Conservation (phyloP, 2,329 filamentous ascomycete species). For the Beauveria sp. region DNA sequence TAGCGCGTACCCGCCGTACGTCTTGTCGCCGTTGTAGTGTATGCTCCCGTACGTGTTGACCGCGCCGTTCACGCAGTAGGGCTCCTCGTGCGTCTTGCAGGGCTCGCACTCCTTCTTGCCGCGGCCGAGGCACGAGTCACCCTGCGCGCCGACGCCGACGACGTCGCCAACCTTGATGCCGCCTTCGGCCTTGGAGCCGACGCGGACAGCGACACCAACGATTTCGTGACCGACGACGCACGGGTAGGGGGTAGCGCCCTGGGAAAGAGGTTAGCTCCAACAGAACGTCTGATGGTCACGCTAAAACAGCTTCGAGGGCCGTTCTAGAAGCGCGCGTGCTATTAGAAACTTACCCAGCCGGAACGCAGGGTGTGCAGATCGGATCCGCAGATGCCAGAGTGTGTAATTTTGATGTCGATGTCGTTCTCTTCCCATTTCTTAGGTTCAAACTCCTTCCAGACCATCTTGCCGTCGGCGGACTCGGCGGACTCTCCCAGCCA, state of each 20-base stretch:
- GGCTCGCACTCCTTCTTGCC: slow-evolving; percentile 28
- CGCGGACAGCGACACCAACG: slow-evolving; percentile 48
- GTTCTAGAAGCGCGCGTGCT: slow-evolving; percentile 27
- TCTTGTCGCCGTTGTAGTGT: slow-evolving; percentile 21
- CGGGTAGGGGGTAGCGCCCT: slow-evolving; percentile 25
- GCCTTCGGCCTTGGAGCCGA: slow-evolving; percentile 39
- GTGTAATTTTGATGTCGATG: slow-evolving; percentile 56
- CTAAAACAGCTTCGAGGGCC: background rate
- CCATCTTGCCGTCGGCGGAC: slow-evolving; percentile 43
- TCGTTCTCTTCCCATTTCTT: slow-evolving; percentile 61
- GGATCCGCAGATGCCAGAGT: slow-evolving; percentile 59
- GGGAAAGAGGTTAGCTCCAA: too few relatives aligned
- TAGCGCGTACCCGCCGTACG: slow-evolving; percentile 41
- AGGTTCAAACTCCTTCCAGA: slow-evolving; percentile 49
- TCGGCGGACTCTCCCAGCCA: slow-evolving; percentile 39
- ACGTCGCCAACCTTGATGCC: slow-evolving; percentile 54
- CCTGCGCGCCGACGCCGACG: slow-evolving; percentile 56
- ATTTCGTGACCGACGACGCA: slow-evolving; percentile 59
- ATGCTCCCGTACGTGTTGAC: slow-evolving; percentile 46
- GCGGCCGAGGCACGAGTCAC: slow-evolving; percentile 41
- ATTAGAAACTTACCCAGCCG: slow-evolving; percentile 37
- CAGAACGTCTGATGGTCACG: too few relatives aligned
- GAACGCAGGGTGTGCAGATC: slow-evolving; percentile 53
- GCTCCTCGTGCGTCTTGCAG: slow-evolving; percentile 33
- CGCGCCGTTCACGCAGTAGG: slow-evolving; percentile 31